These are phyloP conservation scores for Punctularia strigosozonata DNA, from an alignment of 768 basidiomycete genomes.

Conservation along the genomic window DNA sequence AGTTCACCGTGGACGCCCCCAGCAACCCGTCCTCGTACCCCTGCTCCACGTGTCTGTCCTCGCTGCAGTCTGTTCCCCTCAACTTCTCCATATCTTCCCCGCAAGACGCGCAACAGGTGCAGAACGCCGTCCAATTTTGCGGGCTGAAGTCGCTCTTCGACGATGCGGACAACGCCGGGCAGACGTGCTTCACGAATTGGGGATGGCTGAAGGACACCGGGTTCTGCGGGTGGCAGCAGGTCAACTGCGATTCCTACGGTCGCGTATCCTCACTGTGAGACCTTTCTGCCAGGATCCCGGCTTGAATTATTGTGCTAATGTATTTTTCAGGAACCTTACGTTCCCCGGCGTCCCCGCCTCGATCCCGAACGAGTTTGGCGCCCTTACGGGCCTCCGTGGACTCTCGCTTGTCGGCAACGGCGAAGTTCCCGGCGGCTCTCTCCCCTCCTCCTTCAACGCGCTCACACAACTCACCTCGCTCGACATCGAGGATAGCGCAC, in stretches of 20 bases:
- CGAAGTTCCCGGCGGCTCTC: constrained; percentile 28
- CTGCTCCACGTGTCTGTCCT: constrained; percentile 31
- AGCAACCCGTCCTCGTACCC: constrained; percentile 30
- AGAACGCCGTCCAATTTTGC: constrained; percentile 34
- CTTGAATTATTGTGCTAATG: constrained; percentile 1
- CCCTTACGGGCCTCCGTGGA: constrained; percentile 24
- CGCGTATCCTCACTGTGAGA: constrained; percentile 30
- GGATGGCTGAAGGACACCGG: constrained; percentile 33
- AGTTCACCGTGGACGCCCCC: constrained; percentile 34
- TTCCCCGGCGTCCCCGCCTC: constrained; percentile 36
- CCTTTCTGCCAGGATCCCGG: neutral
- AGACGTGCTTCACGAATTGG: constrained; percentile 25
- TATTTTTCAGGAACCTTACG: constrained; percentile 21
- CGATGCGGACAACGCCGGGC: constrained; percentile 22
- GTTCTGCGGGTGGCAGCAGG: constrained; percentile 36
- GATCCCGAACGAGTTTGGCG: constrained; percentile 29
- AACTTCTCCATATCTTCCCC: constrained; percentile 20
- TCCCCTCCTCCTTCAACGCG: constrained; percentile 26
- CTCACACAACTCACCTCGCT: constrained; percentile 26
- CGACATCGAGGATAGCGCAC: constrained; percentile 28
- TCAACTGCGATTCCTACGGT: constrained; percentile 29
- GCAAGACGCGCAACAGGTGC: constrained; percentile 20
- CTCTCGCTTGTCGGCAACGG: constrained; percentile 29
- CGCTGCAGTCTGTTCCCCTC: constrained; percentile 25
- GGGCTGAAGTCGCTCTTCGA: constrained; percentile 32